Evolutionary conservation across 1,284 basidiomycete genomes (phyloP).

Genomic region (Xanthoconium separans): DNA sequence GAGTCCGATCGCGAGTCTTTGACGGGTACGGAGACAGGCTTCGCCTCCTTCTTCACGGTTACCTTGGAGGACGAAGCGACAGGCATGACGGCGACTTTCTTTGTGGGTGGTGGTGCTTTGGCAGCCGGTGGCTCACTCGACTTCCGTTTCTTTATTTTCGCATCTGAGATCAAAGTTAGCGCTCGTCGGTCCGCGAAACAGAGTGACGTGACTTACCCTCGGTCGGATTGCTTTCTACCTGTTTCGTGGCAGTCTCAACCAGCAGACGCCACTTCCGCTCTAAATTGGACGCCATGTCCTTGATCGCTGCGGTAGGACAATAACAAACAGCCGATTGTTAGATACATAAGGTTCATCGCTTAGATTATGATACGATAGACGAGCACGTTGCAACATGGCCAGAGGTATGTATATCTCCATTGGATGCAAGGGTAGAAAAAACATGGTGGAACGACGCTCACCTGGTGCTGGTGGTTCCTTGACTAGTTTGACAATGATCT

Average conservation of each 20-base stretch:
- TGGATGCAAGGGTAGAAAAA: conserved; percentile 19
- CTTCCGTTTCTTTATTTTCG: conserved; percentile 73
- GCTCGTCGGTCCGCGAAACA: conserved; percentile 26
- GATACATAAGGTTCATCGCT: conserved; percentile 59
- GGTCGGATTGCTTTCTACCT: conserved; percentile 43
- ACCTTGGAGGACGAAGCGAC: conserved; percentile 34
- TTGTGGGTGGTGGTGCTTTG: conserved; percentile 52
- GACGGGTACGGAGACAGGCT: conserved; percentile 42
- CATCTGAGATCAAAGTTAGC: conserved; percentile 41
- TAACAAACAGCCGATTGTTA: conserved; percentile 52
- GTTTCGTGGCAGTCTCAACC: conserved; percentile 45
- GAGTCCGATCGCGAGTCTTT: conserved; percentile 81
- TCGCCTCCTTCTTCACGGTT: conserved; percentile 45
- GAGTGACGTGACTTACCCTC: conserved; percentile 74
- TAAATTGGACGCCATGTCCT: conserved; percentile 85
- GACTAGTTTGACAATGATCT: conserved; percentile 68
- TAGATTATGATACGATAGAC: conserved; percentile 38
- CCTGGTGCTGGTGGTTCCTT: conserved; percentile 68
- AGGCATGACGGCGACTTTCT: conserved; percentile 58
- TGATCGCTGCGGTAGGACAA: conserved; percentile 64
- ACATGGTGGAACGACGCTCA: conserved; percentile 44
- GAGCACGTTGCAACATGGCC: conserved; percentile 24
- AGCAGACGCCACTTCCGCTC: conserved; percentile 76
- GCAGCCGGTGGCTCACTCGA: conserved; percentile 45
- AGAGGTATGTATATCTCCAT: conserved; percentile 32